Evolutionary conservation across 441 rosid species (phyloP).

Genomic region (Rhodomyrtus psidioides): DNA sequence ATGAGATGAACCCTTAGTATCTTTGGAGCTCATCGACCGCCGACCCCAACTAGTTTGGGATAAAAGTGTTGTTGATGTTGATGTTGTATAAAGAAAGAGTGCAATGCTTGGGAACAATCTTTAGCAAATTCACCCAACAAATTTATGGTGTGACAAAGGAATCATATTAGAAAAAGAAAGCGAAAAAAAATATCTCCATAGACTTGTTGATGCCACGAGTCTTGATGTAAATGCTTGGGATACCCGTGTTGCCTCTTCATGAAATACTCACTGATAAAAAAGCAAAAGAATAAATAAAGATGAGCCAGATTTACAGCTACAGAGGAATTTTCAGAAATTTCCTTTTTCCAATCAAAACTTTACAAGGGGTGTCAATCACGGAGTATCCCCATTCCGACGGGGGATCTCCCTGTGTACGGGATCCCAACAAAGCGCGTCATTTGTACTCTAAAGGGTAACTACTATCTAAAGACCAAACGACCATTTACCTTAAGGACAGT

Average conservation of each 20-base stretch:
- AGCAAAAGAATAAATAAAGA: neutral
- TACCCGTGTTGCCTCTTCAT: neutral
- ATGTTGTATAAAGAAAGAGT: no score
- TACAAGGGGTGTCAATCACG: no score
- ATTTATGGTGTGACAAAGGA: neutral
- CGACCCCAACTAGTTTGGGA: no score
- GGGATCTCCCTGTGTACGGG: no score
- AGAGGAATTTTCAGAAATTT: neutral
- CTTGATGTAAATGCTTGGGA: neutral
- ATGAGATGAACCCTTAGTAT: no score
- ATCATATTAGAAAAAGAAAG: neutral
- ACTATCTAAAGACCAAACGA: neutral
- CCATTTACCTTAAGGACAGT: no score
- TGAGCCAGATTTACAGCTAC: neutral
- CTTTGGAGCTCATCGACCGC: no score
- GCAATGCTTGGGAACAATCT: neutral
- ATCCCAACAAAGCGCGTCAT: no score
- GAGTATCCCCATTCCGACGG: no score
- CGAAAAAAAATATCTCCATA: neutral
- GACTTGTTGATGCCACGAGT: neutral
- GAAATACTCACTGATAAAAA: neutral
- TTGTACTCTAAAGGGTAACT: neutral
- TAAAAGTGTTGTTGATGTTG: no score
- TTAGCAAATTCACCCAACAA: neutral
- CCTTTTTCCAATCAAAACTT: no score